Conservation (phyloP, 2,329 filamentous ascomycete species). For the Scytalidium lignicola region DNA sequence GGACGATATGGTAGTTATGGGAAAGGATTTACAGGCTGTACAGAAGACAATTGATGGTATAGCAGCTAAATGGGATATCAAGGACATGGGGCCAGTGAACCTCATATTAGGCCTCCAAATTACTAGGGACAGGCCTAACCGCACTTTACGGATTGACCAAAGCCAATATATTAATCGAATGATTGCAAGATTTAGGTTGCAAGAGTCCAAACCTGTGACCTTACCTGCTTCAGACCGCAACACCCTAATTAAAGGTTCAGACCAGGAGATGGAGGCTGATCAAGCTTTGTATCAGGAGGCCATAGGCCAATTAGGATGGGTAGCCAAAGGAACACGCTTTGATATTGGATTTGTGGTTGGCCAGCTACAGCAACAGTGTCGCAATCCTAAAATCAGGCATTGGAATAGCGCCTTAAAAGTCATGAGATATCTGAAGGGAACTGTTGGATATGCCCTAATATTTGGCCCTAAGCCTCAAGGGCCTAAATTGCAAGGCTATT, state of each 20-base stretch:
- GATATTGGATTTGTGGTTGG: too few species aligned
- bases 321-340: too few species aligned
- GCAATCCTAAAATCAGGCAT: too few species aligned
- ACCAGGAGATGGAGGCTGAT: not conserved
- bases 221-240: not conserved
- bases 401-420: too few species aligned
- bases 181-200: not conserved
- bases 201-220: not conserved
- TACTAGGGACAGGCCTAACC: not conserved
- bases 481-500: too few species aligned
- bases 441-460: too few species aligned
- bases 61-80: not conserved
- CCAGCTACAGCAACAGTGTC: too few species aligned
- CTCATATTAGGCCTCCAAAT: constrained; percentile 1
- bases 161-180: not conserved
- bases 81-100: constrained; percentile 2
- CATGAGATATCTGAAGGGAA: too few species aligned
- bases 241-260: not conserved
- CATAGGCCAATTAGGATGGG: too few species aligned
- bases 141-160: not conserved
- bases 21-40: not conserved
- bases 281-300: not conserved
- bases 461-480: too few species aligned
- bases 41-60: not conserved
- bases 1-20: constrained; percentile 3